Evolutionary conservation across 2,329 filamentous ascomycete species (phyloP).

Genomic region (Penicillium sp.): DNA sequence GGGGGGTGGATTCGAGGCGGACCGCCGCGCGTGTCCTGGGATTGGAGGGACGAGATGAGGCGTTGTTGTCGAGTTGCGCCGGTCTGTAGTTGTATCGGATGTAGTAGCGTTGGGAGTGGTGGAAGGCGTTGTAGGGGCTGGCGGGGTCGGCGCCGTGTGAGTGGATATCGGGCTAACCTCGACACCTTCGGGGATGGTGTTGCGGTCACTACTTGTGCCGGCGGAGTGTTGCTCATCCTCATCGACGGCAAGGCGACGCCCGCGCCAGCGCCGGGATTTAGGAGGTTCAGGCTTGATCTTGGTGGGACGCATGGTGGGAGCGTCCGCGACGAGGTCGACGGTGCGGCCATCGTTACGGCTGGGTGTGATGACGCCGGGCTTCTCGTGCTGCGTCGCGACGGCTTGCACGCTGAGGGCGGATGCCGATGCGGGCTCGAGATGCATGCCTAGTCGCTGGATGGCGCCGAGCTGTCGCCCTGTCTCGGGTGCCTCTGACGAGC

Average conservation of each 20-base stretch:
- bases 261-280: constrained; percentile 47
- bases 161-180: constrained; percentile 19
- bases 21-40: constrained; percentile 30
- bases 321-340: constrained; percentile 23
- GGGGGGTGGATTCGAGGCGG: constrained; percentile 40
- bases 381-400: constrained; percentile 77
- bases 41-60: constrained; percentile 28
- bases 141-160: constrained; percentile 11
- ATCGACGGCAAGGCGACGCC: constrained; percentile 36
- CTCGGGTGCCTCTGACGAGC: constrained; percentile 22
- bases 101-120: background rate
- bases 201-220: constrained; percentile 26
- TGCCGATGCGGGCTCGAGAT: constrained; percentile 66
- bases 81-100: constrained; percentile 8
- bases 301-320: constrained; percentile 22
- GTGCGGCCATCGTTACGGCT: constrained; percentile 56
- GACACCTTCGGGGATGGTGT: constrained; percentile 32
- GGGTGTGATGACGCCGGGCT: constrained; percentile 78
- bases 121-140: constrained; percentile 6
- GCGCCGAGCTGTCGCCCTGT: constrained; percentile 26
- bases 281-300: constrained; percentile 46
- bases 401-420: constrained; percentile 77
- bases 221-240: constrained; percentile 31
- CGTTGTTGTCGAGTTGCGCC: constrained; percentile 28
- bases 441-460: constrained; percentile 63